These are phyloP conservation scores for Syzygium jambos DNA, from an alignment of 345 rosid genomes.

Conservation along the genomic window DNA sequence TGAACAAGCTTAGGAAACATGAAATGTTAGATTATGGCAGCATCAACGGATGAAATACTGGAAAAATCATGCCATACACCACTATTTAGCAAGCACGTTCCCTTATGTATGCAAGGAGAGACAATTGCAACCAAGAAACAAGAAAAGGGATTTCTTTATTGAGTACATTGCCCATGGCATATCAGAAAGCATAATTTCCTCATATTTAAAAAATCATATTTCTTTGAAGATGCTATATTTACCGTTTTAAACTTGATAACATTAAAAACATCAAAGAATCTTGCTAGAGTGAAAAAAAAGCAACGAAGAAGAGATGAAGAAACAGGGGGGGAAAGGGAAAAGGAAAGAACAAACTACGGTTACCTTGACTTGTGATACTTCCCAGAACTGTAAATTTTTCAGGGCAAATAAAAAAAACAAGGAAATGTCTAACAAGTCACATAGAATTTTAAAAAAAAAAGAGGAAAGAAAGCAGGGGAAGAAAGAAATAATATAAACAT, in stretches of 20 bases:
- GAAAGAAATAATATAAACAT: not conserved
- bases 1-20: not conserved
- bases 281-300: not conserved
- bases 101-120: not conserved
- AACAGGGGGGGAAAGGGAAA: not conserved
- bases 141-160: accelerated
- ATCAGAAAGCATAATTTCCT: not conserved
- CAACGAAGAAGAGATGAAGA: no score
- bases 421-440: not conserved
- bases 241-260: not conserved
- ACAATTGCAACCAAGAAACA: no score
- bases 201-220: not conserved
- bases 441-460: no score
- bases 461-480: not conserved
- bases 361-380: not conserved
- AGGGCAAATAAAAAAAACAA: accelerated
- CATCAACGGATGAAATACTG: not conserved
- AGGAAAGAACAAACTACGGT: not conserved
- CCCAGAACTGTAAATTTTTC: not conserved
- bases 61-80: not conserved
- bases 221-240: not conserved
- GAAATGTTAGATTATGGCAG: not conserved
- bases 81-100: not conserved
- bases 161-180: not conserved
- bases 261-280: not conserved